Percentiles rank a stretch among this genome's conserved stretches.
Conservation (phyloP, 345 rosid species). For the Sonneratia alba region DNA sequence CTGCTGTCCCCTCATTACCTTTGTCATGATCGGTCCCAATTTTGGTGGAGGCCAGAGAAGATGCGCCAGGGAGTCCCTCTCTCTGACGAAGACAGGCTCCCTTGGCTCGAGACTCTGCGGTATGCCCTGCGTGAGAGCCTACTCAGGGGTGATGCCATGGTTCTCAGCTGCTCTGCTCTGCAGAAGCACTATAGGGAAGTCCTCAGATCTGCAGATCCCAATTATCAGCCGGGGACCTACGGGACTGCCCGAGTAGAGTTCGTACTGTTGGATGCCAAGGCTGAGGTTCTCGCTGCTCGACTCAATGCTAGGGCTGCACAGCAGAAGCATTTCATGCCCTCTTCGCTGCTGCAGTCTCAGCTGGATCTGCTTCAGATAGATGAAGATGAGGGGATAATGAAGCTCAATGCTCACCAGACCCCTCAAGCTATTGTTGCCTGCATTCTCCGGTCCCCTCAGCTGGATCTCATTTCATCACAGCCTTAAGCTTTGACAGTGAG, state of each 20-base stretch:
- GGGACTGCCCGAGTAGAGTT: constrained; percentile 32
- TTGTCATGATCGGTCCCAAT: not conserved
- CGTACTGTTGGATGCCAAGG: constrained; percentile 47
- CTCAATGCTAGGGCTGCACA: constrained; percentile 47
- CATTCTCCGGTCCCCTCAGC: constrained; percentile 1
- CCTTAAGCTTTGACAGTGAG: not conserved
- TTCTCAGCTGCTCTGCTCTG: constrained; percentile 75
- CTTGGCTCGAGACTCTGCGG: constrained; percentile 61
- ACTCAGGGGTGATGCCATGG: constrained; percentile 23
- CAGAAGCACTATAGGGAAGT: constrained; percentile 60
- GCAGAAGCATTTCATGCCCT: constrained; percentile 78
- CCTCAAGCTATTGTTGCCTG: constrained; percentile 34
- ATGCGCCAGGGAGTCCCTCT: constrained; percentile 68
- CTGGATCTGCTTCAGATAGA: constrained; percentile 62
- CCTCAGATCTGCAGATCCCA: constrained; percentile 51
- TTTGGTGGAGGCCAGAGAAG: constrained; percentile 35
- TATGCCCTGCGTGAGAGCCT: constrained; percentile 34
- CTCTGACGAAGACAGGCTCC: constrained; percentile 66
- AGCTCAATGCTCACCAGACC: constrained; percentile 43
- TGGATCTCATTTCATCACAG: not conserved
- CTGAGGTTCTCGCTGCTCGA: constrained; percentile 44
- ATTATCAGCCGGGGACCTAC: constrained; percentile 32
- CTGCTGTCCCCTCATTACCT: not conserved
- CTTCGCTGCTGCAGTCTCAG: constrained; percentile 65
- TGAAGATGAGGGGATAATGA: constrained; percentile 45